These are phyloP conservation scores for Apium graveolens DNA, from an alignment of 129 eudicot genomes.

Conservation along the genomic window DNA sequence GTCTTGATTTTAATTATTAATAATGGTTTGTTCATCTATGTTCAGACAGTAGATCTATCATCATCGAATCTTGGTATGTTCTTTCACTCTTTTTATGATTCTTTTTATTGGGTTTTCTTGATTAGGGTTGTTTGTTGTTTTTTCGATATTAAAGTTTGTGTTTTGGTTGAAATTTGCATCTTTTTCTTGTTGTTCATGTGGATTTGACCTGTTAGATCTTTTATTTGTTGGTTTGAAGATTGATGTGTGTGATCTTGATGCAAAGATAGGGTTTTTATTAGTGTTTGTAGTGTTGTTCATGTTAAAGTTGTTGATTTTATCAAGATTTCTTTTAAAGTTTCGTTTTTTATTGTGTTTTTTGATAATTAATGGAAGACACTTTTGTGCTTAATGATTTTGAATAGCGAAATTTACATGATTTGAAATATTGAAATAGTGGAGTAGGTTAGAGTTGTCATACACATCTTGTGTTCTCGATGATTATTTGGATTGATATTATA, in stretches of 20 bases:
- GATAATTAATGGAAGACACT: not conserved
- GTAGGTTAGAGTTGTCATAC: not conserved
- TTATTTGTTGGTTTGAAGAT: not conserved
- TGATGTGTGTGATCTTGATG: not conserved
- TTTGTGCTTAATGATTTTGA: not conserved
- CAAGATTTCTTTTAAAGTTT: not conserved
- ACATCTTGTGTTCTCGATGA: not conserved
- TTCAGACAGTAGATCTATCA: conserved; percentile 28
- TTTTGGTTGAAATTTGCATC: not conserved
- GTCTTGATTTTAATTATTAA: not conserved
- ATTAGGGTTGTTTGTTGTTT: not conserved
- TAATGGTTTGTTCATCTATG: not conserved
- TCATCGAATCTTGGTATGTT: conserved; percentile 26
- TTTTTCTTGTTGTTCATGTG: not conserved
- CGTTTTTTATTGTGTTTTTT: not conserved
- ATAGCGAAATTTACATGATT: not conserved
- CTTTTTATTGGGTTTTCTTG: not conserved
- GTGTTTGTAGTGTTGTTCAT: not conserved
- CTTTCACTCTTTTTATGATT: not conserved
- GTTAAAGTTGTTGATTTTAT: not conserved
- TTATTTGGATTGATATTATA: not conserved
- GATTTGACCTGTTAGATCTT: not conserved
- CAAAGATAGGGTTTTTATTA: not conserved
- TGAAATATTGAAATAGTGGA: not conserved
- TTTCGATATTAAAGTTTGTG: not conserved